phyloP scores from a whole-genome alignment of 331 rosid species.

The Rosa hybrid region DNA sequence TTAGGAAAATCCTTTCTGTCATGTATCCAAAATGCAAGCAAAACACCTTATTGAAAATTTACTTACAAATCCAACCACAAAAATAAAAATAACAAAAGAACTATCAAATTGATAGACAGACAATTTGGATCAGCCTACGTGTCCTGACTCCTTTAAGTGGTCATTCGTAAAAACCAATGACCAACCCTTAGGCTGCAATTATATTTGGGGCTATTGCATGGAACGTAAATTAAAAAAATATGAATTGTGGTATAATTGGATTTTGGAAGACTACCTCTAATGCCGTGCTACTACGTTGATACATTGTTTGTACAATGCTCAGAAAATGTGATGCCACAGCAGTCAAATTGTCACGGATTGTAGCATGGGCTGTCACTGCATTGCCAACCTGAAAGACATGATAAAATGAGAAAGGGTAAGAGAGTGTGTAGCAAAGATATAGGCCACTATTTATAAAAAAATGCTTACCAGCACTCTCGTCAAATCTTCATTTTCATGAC shows the following conservation, averaged over 20 bases:
- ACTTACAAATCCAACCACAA: not conserved
- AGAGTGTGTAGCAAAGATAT: constrained; percentile 13
- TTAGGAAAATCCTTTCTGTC: constrained; percentile 7
- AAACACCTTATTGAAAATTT: not conserved
- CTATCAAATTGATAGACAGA: not conserved
- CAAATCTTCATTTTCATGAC: constrained; percentile 83
- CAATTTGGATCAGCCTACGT: not conserved
- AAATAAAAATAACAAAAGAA: not conserved
- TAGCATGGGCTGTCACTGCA: constrained; percentile 72
- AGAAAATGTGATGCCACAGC: constrained; percentile 72
- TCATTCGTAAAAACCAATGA: not conserved
- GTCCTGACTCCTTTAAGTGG: not conserved
- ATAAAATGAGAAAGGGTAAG: constrained; percentile 20
- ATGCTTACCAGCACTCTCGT: constrained; percentile 69
- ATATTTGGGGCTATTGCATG: not conserved
- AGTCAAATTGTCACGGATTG: constrained; percentile 56
- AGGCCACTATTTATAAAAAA: not conserved
- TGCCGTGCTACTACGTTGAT: constrained; percentile 75
- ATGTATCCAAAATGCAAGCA: constrained; percentile 3
- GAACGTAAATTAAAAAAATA: not conserved
- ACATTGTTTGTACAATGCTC: constrained; percentile 76
- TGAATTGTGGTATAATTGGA: constrained; percentile 7
- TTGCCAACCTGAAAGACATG: constrained; percentile 63
- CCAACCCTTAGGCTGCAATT: not conserved
- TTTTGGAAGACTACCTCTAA: constrained; percentile 66